Percentiles rank a stretch among this genome's conserved stretches.
These are phyloP conservation scores for Diaporthe velutina DNA, from an alignment of 2,329 filamentous ascomycete species.

Conservation along the genomic window DNA sequence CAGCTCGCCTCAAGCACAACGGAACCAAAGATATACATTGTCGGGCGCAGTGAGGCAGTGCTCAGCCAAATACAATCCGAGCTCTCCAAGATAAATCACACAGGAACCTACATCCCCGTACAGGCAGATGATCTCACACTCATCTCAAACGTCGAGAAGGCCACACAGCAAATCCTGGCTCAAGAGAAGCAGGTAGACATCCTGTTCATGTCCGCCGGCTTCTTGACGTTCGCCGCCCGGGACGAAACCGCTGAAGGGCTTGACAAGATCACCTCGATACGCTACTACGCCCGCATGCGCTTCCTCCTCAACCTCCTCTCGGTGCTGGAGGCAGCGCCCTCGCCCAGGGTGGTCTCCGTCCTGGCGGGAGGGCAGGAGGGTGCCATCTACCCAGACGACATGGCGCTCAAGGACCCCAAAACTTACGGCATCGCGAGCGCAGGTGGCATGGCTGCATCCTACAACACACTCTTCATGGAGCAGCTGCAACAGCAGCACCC, in stretches of 20 bases:
- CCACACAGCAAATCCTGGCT: constrained; percentile 47
- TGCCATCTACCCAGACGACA: constrained; percentile 57
- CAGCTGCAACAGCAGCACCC: constrained; percentile 59
- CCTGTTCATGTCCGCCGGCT: constrained; percentile 53
- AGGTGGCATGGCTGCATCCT: constrained; percentile 58
- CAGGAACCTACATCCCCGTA: constrained; percentile 55
- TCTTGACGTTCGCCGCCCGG: constrained; percentile 48
- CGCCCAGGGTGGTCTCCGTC: constrained; percentile 63
- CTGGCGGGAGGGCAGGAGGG: constrained; percentile 63
- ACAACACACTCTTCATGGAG: constrained; percentile 62
- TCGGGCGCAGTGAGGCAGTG: constrained; percentile 52
- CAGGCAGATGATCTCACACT: constrained; percentile 53
- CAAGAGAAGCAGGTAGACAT: constrained; percentile 51
- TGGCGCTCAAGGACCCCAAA: constrained; percentile 53
- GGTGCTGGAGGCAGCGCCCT: constrained; percentile 50
- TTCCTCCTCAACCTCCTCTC: constrained; percentile 65
- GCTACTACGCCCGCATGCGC: constrained; percentile 66
- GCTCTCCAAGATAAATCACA: constrained; percentile 51
- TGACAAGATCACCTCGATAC: constrained; percentile 60
- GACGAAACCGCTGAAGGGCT: constrained; percentile 65
- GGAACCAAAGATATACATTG: constrained; percentile 57
- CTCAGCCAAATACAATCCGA: constrained; percentile 51
- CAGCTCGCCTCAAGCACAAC: constrained; percentile 52
- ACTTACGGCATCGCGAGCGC: constrained; percentile 50
- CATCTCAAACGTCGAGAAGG: constrained; percentile 49